These are phyloP conservation scores for Skeletonema costatum DNA, from an alignment of 108 stramenopile genomes.

Conservation along the genomic window DNA sequence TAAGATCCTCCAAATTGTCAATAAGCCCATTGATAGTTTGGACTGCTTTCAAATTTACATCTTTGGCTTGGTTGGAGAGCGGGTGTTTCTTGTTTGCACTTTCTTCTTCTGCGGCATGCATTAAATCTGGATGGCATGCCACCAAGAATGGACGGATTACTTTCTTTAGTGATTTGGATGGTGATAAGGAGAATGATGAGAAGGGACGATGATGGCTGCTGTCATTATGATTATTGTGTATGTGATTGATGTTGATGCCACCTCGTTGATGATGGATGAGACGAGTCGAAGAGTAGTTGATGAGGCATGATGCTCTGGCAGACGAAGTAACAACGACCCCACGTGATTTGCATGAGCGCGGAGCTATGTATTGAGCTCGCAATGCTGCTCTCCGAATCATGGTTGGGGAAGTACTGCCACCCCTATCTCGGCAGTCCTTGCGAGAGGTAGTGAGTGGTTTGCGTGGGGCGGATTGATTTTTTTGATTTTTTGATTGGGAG, in stretches of 20 bases:
- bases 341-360: background rate
- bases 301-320: background rate
- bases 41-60: slow-evolving; percentile 72
- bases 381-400: background rate
- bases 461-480: too few species aligned
- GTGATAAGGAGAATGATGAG: background rate
- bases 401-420: background rate
- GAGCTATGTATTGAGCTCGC: background rate
- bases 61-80: slow-evolving; percentile 44
- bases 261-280: background rate
- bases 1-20: slow-evolving; percentile 53
- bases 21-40: slow-evolving; percentile 81
- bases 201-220: background rate
- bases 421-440: too few species aligned
- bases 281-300: background rate
- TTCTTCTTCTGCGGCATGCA: background rate
- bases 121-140: slow-evolving; percentile 82
- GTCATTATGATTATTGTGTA: background rate
- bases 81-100: slow-evolving; percentile 31
- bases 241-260: background rate
- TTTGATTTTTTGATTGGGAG: too few species aligned
- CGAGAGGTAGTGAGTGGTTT: too few species aligned
- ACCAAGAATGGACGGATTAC: slow-evolving; percentile 77
- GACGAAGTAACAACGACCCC: background rate
- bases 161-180: slow-evolving; percentile 46